Evolutionary conservation across 257 asterid genomes (phyloP), one percentile per base, ranked within the genome.

Genomic region (Petrea volubilis): DNA sequence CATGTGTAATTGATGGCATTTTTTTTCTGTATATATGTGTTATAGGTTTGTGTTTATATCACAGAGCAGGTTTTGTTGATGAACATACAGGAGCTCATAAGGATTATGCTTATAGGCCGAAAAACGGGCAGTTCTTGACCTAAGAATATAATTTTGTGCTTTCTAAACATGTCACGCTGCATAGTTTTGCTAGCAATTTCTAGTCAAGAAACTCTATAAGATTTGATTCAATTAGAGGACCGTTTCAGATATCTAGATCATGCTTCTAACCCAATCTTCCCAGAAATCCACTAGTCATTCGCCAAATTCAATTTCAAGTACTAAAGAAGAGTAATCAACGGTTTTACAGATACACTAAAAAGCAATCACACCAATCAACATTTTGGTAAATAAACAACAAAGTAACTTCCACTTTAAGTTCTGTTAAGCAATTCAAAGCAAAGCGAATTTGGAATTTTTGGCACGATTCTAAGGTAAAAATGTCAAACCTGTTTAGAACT

Each of bases 401-500:
- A 18, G 20, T 12, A 41, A 47, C 24, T 52, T 52, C 60, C 29
- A 52, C 31, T 8, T 52, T 52, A 21, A 52, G 4, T 21, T 52
- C 43, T 57, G 24, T 7, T 13, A 21, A 52, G 23, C n/a, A n/a
- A n/a, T 38, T 2, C 4, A 7, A 7, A 38, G 28, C 21, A 68
- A 68, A 55, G 34, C 9, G 2, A 41, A 36, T 21, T 21, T 56
- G n/a, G n/a, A n/a, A n/a, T n/a, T n/a, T n/a, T n/a, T n/a, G n/a
- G n/a, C n/a, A n/a, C n/a, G n/a, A n/a, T 2, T 7, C 52, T 33
- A 5, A 11, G 31, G 44, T 11, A 0, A 44, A 12, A 29, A 47
- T 10, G 53, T 44, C 23, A 25, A 61, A 90, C 93, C 88, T 88
- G 84, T 88, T 86, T 41, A 90, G 79, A 62, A 90, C 96, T 77